Evolutionary conservation across 2,329 filamentous ascomycete genomes (phyloP), one percentile per base, ranked within the genome.

Genomic region (Aspergillus ochraceus): DNA sequence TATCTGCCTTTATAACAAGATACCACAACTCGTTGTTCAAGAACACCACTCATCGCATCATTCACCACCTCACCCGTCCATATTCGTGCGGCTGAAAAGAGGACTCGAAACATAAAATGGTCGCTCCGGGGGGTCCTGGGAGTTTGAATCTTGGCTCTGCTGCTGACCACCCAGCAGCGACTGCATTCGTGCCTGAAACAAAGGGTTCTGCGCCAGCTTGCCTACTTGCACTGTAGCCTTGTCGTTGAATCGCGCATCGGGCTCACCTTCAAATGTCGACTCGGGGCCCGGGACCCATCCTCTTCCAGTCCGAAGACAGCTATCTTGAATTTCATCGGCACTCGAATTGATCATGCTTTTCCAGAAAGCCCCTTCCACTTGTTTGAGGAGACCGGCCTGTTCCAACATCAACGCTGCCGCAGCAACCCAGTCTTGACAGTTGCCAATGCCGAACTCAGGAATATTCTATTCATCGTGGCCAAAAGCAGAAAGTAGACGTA

Each of bases 81-180:
- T 8, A 9, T 42, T 42, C 5, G 36, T n/a, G 14, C 17, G 42
- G 46, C 61, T 65, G 22, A 61, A 65, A 17, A 66, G 64, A 0
- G 60, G 64, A 59, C 59, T 66, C 12, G 64, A 65, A 9, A 66
- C 50, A 57, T 62, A 64, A 49, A 66, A 62, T 12, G 63, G 61
- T 26, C 61, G 12, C 14, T 60, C 63, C 4, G 36, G 8, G 46
- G 50, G 11, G 4, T 22, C 46, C 29, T 29, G 26, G 20, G n/a
- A 17, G 10, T 19, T 20, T n/a, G 51, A 19, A 17, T 29, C n/a
- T 12, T 17, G 9, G 12, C 6, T 10, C 20, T 22, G 19, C 17
- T n/a, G 26, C 11, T 20, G 22, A 17, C n/a, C 11, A 11, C 63
- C 54, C 32, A 55, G 26, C 42, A 66, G 56, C n/a, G 52, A 47